phyloP scores from a whole-genome alignment of 202 grass and related monocot species.

The Carex sylvatica region DNA sequence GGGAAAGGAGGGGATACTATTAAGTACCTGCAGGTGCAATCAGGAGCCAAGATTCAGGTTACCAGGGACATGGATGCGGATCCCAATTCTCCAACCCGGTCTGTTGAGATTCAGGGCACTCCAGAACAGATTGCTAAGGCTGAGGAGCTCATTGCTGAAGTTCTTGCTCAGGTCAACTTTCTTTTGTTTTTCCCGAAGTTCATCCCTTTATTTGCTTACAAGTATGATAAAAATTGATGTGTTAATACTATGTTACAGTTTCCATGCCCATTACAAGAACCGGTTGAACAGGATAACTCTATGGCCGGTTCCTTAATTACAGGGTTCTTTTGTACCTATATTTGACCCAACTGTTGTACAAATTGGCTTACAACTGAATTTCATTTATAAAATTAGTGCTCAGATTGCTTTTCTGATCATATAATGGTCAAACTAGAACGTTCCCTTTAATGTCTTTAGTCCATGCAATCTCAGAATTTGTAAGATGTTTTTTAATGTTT shows the following conservation, averaged over 20 bases:
- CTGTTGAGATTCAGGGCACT: constrained; percentile 86
- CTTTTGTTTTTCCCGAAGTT: background rate
- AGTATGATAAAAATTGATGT: background rate
- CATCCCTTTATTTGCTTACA: background rate
- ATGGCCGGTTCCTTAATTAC: background rate
- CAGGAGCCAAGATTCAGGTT: constrained; percentile 94
- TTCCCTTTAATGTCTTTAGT: background rate
- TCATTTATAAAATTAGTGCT: background rate
- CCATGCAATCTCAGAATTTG: background rate
- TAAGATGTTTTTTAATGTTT: background rate
- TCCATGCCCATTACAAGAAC: background rate
- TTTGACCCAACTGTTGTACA: background rate
- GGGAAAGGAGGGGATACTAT: constrained; percentile 96
- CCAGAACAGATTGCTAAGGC: constrained; percentile 85
- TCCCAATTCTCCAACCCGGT: constrained; percentile 59
- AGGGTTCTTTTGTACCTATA: background rate
- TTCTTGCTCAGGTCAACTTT: constrained; percentile 73
- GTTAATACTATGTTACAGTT: background rate
- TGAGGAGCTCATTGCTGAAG: constrained; percentile 78
- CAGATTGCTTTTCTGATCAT: background rate
- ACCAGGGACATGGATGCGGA: constrained; percentile 83
- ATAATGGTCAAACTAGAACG: background rate
- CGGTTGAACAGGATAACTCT: background rate
- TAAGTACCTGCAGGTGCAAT: constrained; percentile 78
- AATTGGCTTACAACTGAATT: background rate